phyloP scores from a whole-genome alignment of 169 alveolate genomes.

The Plasmodium relictum region DNA sequence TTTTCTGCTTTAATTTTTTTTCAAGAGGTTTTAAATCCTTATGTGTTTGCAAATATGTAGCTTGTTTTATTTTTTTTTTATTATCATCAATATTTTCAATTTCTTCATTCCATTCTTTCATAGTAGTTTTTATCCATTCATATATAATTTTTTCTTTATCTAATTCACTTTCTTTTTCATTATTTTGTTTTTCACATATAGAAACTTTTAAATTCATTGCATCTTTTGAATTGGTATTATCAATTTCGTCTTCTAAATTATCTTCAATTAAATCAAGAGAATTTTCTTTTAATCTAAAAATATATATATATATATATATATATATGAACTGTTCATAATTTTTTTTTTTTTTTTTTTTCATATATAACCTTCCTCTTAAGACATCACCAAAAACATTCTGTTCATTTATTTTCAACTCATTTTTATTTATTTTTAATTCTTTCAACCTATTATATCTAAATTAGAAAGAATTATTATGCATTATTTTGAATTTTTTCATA shows the following conservation, averaged over 20 bases:
- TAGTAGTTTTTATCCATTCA: constrained; percentile 68
- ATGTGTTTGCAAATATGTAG: constrained; percentile 73
- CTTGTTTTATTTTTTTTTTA: constrained; percentile 71
- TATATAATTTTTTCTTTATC: constrained; percentile 54
- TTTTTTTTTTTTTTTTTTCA: not conserved
- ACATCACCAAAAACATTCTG: constrained; percentile 76
- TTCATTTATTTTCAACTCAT: constrained; percentile 59
- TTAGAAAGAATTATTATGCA: not conserved
- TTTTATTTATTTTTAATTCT: constrained; percentile 72
- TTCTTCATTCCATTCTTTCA: constrained; percentile 78
- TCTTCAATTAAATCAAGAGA: constrained; percentile 65
- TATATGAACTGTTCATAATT: constrained; percentile 4
- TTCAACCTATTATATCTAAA: constrained; percentile 63
- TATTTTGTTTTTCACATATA: constrained; percentile 15
- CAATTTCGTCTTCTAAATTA: constrained; percentile 50
- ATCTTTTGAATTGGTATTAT: constrained; percentile 32
- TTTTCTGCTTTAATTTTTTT: constrained; percentile 67
- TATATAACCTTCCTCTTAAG: constrained; percentile 66
- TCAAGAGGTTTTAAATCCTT: constrained; percentile 74
- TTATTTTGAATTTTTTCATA: not conserved
- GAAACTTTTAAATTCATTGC: constrained; percentile 14
- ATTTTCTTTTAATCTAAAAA: constrained; percentile 73
- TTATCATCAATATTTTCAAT: constrained; percentile 46
- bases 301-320: not conserved
- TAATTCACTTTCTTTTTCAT: constrained; percentile 31